phyloP scores from a whole-genome alignment of 768 basidiomycete genomes.

The Cyathus striatus region DNA sequence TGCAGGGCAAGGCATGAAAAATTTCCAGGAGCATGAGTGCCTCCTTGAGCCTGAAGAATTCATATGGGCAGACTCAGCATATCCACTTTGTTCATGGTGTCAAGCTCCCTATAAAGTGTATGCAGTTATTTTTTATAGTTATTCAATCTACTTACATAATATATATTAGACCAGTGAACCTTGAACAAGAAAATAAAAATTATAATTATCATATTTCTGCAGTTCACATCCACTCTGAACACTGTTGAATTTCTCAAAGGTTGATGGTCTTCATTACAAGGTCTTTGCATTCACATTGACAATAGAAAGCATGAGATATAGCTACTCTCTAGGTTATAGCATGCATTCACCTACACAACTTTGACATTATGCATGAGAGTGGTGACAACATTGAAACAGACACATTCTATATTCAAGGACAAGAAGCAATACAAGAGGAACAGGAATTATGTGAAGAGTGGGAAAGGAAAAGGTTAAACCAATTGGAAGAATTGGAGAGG shows the following conservation, averaged over 20 bases:
- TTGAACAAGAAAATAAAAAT: conserved; percentile 8
- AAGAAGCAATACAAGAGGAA: too few species aligned
- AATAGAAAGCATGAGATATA: conserved; percentile 5
- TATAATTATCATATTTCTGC: conserved; percentile 19
- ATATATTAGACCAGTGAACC: too few species aligned
- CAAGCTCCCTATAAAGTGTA: conserved; percentile 17
- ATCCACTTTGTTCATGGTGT: conserved; percentile 17
- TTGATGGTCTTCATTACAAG: conserved; percentile 16
- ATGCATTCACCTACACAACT: conserved; percentile 24
- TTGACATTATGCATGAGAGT: conserved; percentile 19
- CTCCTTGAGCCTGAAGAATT: conserved; percentile 14
- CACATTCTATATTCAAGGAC: conserved; percentile 5
- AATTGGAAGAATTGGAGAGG: conserved; percentile 1
- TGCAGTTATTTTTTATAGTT: not conserved
- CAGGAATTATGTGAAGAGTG: not conserved
- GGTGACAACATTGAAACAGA: conserved; percentile 5
- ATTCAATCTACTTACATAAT: too few species aligned
- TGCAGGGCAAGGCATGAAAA: conserved; percentile 19
- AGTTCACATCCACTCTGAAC: conserved; percentile 22
- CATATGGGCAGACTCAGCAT: conserved; percentile 26
- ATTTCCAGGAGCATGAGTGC: conserved; percentile 11
- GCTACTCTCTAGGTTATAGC: conserved; percentile 20
- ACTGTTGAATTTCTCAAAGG: conserved; percentile 25
- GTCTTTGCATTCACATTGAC: conserved; percentile 18
- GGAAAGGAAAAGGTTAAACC: not conserved